phyloP scores from a whole-genome alignment of 23 red algal genomes.

The Gracilaria caudata region DNA sequence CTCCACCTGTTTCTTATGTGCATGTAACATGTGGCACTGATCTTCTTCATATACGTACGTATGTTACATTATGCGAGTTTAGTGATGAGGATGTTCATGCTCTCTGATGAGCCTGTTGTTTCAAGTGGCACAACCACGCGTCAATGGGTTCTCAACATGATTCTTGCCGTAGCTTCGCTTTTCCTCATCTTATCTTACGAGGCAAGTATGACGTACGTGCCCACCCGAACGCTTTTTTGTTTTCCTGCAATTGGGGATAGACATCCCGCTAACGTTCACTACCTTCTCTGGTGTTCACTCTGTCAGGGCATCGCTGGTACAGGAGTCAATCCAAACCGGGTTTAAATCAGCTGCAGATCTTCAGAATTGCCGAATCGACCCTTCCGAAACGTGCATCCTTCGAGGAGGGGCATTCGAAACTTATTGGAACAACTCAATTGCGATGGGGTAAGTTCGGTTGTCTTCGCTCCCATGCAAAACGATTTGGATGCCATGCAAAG shows the following conservation, averaged over 20 bases:
- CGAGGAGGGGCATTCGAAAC: too few relatives aligned
- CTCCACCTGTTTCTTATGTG: too few relatives aligned
- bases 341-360: too few relatives aligned
- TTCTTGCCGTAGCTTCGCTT: constrained; percentile 23
- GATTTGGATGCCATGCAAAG: too few relatives aligned
- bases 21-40: not conserved
- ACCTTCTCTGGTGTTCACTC: not conserved
- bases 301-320: constrained; percentile 39
- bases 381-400: too few relatives aligned
- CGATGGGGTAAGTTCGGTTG: not conserved
- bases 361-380: too few relatives aligned
- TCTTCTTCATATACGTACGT: too few relatives aligned
- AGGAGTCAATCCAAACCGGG: constrained; percentile 1
- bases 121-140: constrained; percentile 6
- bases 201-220: constrained; percentile 44
- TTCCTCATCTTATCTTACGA: constrained; percentile 47
- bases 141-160: constrained; percentile 51
- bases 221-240: too few relatives aligned
- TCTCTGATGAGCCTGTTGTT: not conserved
- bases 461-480: too few relatives aligned
- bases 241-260: too few relatives aligned
- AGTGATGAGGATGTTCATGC: not conserved
- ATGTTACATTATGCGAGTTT: too few relatives aligned
- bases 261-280: not conserved
- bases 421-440: constrained; percentile 19